Evolutionary conservation across 2,329 filamentous ascomycete genomes (phyloP).

Genomic region (Sarocladium strictum): DNA sequence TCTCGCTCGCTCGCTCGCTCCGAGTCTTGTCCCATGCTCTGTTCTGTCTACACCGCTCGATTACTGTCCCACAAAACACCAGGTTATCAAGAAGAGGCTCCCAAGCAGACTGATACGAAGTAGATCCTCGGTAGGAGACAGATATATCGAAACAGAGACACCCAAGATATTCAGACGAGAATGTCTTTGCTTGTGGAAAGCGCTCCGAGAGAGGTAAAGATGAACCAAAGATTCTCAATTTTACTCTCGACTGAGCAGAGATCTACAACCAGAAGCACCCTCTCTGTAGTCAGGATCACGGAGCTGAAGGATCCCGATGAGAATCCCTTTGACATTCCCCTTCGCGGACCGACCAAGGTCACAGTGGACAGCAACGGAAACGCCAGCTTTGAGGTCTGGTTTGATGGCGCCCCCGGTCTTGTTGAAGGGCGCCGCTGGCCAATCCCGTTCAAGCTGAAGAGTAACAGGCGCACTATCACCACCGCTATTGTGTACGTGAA

Average conservation of each 20-base stretch:
- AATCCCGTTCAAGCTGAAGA: constrained; percentile 3
- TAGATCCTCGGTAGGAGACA: no score
- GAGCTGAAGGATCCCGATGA: background rate
- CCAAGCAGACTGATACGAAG: no score
- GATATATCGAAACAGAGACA: no score
- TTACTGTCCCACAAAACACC: no score
- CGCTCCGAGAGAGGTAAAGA: background rate
- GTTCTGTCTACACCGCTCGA: no score
- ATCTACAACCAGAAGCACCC: background rate
- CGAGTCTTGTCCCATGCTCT: no score
- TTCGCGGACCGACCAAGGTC: background rate
- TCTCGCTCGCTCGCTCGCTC: no score
- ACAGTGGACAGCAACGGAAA: background rate
- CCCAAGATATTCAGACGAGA: background rate
- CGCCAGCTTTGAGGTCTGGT: background rate
- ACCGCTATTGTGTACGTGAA: background rate
- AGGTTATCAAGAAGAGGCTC: no score
- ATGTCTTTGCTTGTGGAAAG: background rate
- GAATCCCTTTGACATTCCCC: background rate
- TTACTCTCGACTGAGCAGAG: background rate
- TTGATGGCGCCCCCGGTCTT: background rate
- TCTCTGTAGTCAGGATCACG: background rate
- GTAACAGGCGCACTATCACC: background rate
- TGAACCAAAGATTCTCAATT: background rate
- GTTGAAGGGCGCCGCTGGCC: constrained; percentile 2